Conservation (phyloP, 208 protist genomes). For the Leishmania guyanensis region DNA sequence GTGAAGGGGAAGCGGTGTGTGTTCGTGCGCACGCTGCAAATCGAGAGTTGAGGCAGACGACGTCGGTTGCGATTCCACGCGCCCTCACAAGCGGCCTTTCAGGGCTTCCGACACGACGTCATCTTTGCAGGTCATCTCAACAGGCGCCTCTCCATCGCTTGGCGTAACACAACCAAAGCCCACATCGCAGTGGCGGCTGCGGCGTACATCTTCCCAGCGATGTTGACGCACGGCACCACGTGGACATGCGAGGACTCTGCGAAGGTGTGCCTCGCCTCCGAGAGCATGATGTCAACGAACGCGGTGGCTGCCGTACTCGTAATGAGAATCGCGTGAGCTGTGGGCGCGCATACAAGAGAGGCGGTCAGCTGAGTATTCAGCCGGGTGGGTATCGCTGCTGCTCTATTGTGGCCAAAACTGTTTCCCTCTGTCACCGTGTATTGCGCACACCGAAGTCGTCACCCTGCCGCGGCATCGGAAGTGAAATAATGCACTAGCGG, state of each 20-base stretch:
- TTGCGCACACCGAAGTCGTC: too few relatives aligned
- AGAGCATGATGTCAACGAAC: conserved; percentile 24
- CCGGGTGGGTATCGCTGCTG: too few relatives aligned
- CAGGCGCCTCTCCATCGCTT: conserved; percentile 14
- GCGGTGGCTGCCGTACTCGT: conserved; percentile 36
- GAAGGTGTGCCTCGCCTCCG: conserved; percentile 12
- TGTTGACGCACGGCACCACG: conserved; percentile 29
- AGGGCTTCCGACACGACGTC: conserved; percentile 8
- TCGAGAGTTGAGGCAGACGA: background rate
- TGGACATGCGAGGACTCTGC: background rate
- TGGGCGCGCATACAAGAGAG: conserved; percentile 36
- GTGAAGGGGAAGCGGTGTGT: background rate
- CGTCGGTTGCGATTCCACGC: background rate
- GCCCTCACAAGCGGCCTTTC: conserved; percentile 18
- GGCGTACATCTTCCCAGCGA: conserved; percentile 41
- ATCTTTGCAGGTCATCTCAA: conserved; percentile 3
- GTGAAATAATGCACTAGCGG: too few relatives aligned
- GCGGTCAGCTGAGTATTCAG: background rate
- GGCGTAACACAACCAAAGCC: conserved; percentile 29
- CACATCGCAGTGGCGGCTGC: conserved; percentile 20
- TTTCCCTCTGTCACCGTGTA: too few relatives aligned
- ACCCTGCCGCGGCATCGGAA: too few relatives aligned
- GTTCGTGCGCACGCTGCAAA: background rate
- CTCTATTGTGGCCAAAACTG: too few relatives aligned
- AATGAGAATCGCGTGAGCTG: conserved; percentile 20